A percentile compares a stretch with the other conserved stretches of the same genome.
Evolutionary conservation across 2,329 filamentous ascomycete species (phyloP).

Genomic region (Neocatenulostroma microsporum): DNA sequence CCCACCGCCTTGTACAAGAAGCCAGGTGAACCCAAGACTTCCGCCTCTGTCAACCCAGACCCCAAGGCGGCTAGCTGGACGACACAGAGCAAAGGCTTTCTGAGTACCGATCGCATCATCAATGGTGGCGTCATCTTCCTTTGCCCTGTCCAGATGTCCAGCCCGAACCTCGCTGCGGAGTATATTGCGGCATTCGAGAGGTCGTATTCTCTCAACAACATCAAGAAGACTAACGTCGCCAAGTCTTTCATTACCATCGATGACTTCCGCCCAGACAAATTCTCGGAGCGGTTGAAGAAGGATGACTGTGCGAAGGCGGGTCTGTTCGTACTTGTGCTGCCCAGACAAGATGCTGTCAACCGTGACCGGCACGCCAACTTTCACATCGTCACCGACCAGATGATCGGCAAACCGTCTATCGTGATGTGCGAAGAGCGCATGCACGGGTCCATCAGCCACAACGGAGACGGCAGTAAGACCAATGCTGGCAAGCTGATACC

Average conservation of each 20-base stretch:
- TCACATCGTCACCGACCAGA: background rate
- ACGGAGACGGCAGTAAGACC: too few species aligned
- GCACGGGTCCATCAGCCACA: background rate
- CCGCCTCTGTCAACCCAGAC: background rate
- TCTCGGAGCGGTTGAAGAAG: too few species aligned
- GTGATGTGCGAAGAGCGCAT: background rate
- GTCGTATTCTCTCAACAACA: background rate
- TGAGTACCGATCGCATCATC: background rate
- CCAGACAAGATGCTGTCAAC: background rate
- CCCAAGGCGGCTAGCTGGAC: slow-evolving; percentile 1
- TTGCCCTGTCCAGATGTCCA: too few species aligned
- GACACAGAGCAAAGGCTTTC: background rate
- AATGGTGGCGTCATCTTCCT: background rate
- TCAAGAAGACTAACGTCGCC: too few species aligned
- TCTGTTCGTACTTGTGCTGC: slow-evolving; percentile 1
- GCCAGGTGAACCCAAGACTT: too few species aligned
- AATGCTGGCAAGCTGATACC: too few species aligned
- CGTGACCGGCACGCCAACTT: background rate
- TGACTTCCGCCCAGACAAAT: background rate
- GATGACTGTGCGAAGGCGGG: background rate
- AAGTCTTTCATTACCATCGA: background rate
- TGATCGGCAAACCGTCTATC: background rate
- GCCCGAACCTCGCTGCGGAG: too few species aligned
- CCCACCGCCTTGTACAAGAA: background rate
- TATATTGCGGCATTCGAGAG: too few species aligned